phyloP scores from a whole-genome alignment of 2,329 filamentous ascomycete species.

The Cladosporium velox region DNA sequence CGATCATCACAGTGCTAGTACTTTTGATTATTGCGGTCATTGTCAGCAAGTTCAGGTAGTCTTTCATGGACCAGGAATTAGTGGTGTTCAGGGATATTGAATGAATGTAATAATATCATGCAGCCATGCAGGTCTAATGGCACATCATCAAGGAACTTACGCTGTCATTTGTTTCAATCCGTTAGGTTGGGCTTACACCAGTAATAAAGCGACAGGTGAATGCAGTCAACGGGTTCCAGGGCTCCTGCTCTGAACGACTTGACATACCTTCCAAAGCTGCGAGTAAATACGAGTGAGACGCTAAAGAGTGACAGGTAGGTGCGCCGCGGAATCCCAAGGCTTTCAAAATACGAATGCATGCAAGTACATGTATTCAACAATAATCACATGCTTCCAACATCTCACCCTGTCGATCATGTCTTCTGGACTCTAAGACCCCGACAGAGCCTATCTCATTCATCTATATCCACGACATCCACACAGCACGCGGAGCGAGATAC shows the following conservation, averaged over 20 bases:
- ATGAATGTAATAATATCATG: not conserved
- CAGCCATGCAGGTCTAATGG: constrained; percentile 1
- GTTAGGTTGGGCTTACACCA: not conserved
- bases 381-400: not conserved
- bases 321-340: not conserved
- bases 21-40: constrained; percentile 70
- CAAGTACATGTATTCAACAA: not conserved
- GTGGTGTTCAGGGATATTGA: not conserved
- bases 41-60: constrained; percentile 76
- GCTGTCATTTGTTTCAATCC: not conserved
- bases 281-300: not conserved
- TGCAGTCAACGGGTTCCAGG: not conserved
- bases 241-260: not conserved
- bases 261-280: not conserved
- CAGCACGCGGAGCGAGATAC: not conserved
- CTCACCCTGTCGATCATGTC: not conserved
- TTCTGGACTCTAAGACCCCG: not conserved
- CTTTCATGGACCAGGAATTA: not conserved
- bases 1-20: constrained; percentile 74
- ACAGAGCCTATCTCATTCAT: not conserved
- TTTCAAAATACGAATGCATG: not conserved
- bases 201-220: too few species aligned
- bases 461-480: not conserved
- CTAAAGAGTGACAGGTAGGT: not conserved
- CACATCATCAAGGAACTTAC: not conserved